Evolutionary conservation across 805 yeast genomes (phyloP), one percentile per base, ranked within the genome.

Genomic region (Suhomyces tanzawaensis): DNA sequence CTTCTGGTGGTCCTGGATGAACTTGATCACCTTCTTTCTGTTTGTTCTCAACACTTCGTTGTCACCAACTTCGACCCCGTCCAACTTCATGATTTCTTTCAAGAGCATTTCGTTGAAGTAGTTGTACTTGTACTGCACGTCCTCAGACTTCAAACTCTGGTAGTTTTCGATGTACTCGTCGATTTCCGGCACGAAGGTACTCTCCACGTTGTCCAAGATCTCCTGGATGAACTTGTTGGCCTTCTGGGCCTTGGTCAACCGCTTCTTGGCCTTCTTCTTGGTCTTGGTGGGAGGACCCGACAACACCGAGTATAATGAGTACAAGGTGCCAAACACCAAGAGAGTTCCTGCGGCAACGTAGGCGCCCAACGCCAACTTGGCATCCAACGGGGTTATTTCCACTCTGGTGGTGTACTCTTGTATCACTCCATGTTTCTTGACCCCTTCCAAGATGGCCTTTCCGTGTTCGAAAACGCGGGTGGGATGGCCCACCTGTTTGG

Each of bases 71-170:
- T 81, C 84, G 24, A 85, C 67, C 3, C 76, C 80, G 50, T 85
- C 95, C 38, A 85, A 64, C 44, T 72, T 76, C 70, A 85, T 71
- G 47, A 84, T 58, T 45, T 81, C 70, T 53, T 83, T 82, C 56
- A 85, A 64, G 29, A 85, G 60, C 71, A 74, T 74, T 57, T 85
- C 95, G 49, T 80, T 82, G 55, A 69, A 79, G 54, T 70, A 84
- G 36, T 74, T 72, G 48, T 68, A 72, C 51, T 75, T 73, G 55
- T 77, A 82, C 41, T 60, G 57, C 24, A 59, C 54, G 32, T 69
- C 66, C 5, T 61, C 68, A 1, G 39, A 33, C 22, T 47, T 47
- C 51, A 60, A 58, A 2, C 37, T 36, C 33, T 51, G 46, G 46
- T 55, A 56, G 40, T 51, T 53, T 24, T 49, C 57, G 29, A 65